Evolutionary conservation across 352 stramenopile species (phyloP).

Genomic region (Globisporangium echinulatum): DNA sequence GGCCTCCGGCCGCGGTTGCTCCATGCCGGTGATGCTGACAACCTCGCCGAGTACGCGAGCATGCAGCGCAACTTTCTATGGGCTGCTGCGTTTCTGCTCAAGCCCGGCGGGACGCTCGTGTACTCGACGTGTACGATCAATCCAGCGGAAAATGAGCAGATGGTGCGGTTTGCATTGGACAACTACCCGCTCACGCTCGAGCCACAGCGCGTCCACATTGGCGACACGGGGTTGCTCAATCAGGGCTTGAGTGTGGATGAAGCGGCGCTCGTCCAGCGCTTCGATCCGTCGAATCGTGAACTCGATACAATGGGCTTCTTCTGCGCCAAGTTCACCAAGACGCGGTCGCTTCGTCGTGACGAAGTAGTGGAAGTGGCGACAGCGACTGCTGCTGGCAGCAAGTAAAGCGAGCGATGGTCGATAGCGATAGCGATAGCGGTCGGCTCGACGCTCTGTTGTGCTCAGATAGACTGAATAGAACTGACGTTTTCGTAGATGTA

Average conservation of each 20-base stretch:
- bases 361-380: not conserved
- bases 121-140: conserved; percentile 96
- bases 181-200: conserved; percentile 84
- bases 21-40: conserved; percentile 63
- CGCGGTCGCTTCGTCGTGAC: conserved; percentile 31
- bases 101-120: conserved; percentile 87
- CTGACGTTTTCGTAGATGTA: too few relatives aligned
- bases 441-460: too few relatives aligned
- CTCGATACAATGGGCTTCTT: conserved; percentile 94
- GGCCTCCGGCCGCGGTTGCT: conserved; percentile 89
- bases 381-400: not conserved
- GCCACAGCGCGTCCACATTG: conserved; percentile 48
- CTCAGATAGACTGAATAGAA: not conserved
- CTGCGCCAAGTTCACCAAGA: conserved; percentile 90
- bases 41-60: conserved; percentile 72
- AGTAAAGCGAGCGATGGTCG: too few relatives aligned
- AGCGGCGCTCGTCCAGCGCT: conserved; percentile 76
- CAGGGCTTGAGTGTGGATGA: conserved; percentile 73
- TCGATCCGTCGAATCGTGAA: conserved; percentile 73
- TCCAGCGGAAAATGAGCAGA: conserved; percentile 89
- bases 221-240: conserved; percentile 57
- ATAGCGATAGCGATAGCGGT: not conserved
- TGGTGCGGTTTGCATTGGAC: conserved; percentile 86
- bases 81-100: conserved; percentile 86
- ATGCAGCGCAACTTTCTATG: conserved; percentile 88